Conservation (phyloP, 2,329 filamentous ascomycete species). For the Xylaria sp. region DNA sequence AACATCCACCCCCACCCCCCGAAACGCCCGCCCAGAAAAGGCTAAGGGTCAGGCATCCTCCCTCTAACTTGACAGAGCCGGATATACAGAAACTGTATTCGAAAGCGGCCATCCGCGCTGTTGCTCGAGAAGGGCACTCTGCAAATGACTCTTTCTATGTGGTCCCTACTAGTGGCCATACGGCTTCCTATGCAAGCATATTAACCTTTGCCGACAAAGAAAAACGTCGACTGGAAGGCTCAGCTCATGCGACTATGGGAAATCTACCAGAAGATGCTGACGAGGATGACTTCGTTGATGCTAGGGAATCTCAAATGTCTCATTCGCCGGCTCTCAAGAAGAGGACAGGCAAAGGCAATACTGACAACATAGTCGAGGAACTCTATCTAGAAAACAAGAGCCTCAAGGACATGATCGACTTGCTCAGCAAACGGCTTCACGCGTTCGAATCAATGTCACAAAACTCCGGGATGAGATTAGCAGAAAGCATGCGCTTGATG, state of each 20-base stretch:
- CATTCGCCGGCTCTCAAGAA: constrained; percentile 56
- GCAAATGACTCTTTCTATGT: constrained; percentile 88
- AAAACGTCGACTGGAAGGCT: constrained; percentile 67
- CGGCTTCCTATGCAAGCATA: constrained; percentile 92
- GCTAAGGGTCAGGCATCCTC: constrained; percentile 50
- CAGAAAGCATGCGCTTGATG: constrained; percentile 79
- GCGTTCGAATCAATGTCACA: constrained; percentile 94
- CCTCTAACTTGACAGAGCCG: constrained; percentile 63
- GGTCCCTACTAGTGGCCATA: constrained; percentile 90
- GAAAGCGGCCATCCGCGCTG: constrained; percentile 81
- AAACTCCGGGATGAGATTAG: constrained; percentile 83
- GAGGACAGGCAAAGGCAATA: constrained; percentile 54
- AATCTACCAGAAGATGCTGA: constrained; percentile 66
- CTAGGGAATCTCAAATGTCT: constrained; percentile 70
- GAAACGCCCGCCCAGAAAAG: constrained; percentile 53
- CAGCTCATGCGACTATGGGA: constrained; percentile 53
- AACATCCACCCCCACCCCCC: constrained; percentile 50
- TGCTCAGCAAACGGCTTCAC: constrained; percentile 85
- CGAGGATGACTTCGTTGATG: constrained; percentile 91
- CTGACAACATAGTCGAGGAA: constrained; percentile 79
- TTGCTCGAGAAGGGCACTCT: constrained; percentile 74
- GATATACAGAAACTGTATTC: constrained; percentile 88
- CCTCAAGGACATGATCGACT: constrained; percentile 85
- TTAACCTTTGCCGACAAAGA: constrained; percentile 76
- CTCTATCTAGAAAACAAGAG: constrained; percentile 88